Evolutionary conservation across 768 basidiomycete species (phyloP).

Genomic region (Mycena vitilis): DNA sequence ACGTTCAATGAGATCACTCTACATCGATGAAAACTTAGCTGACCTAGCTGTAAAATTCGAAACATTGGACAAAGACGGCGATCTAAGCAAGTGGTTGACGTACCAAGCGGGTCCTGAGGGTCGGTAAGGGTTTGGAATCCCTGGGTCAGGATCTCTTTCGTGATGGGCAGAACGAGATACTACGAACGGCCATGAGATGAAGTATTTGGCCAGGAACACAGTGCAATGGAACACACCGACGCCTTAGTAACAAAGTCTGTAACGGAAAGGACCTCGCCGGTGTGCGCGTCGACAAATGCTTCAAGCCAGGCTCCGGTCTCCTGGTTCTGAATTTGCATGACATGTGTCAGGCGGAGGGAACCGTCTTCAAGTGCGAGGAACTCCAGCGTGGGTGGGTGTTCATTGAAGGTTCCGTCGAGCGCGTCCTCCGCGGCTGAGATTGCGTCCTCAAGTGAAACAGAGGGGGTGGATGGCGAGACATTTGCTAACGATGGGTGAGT

Average conservation of each 20-base stretch:
- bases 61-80: constrained; percentile 42
- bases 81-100: constrained; percentile 30
- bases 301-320: constrained; percentile 54
- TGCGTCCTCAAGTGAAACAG: constrained; percentile 44
- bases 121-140: constrained; percentile 62
- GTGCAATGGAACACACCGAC: constrained; percentile 36
- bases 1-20: not conserved
- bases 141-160: constrained; percentile 59
- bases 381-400: constrained; percentile 46
- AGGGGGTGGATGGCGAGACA: constrained; percentile 39
- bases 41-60: constrained; percentile 43
- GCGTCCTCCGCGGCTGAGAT: constrained; percentile 45
- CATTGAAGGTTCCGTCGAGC: constrained; percentile 45
- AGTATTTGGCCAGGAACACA: too few species aligned
- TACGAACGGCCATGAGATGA: constrained; percentile 7
- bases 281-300: constrained; percentile 59
- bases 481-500: not conserved
- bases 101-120: constrained; percentile 61
- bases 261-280: constrained; percentile 52
- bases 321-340: constrained; percentile 36
- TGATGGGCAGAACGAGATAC: constrained; percentile 51
- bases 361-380: constrained; percentile 48
- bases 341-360: constrained; percentile 45
- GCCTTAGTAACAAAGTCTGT: constrained; percentile 57
- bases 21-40: not conserved